Base-by-base conservation (phyloP, 169 alveolate genomes). In the Cryptosporidium ubiquitum region DNA sequence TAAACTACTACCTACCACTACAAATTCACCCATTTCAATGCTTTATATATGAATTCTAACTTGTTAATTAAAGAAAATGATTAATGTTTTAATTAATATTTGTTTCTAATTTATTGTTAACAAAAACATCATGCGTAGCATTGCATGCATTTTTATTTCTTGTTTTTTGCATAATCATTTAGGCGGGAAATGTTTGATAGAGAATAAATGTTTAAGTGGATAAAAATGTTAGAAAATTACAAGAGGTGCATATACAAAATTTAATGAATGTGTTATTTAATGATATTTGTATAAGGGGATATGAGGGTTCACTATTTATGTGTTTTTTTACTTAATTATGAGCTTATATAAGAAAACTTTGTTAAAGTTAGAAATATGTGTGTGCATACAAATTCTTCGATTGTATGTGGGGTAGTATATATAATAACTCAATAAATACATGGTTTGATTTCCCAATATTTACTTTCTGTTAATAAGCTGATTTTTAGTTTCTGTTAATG, bases 1-100 rank as follows among this genome's bases (percentile, higher is more conserved):
- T 35, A 73, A n/a, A 55, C 69, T 73, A 29, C 52, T 73, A 3
- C 85, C 85, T 4, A 73, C 69, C 1, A 73, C 20, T 52, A 73
- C 51, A 52, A 52, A 73, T 29, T 73, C 70, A 52, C 39, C n/a
- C 85, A 73, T 73, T 14, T 39, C n/a, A 0, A 14, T 14, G 4
- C 37, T 7, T 55, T 55, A 55, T 7, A 16, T 5, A 23, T n/a
- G 7, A 20, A 55, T 5, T 14, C 61, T 55, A 9, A 35, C 0
- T 12, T 55, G 3, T 23, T 55, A 55, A 55, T 35, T 55, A n/a
- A 55, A 1, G 10, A 4, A 12, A 26, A 5, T 55, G 14, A 1
- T 55, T 55, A 26, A 20, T 23, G n/a, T 26, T 55, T 55, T 20
- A 26, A 7, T 23, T 23, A 55, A 9, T n/a, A 55, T 7, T 23